Base-by-base conservation (phyloP, 192 early-diverging fungal genomes). In the Diversispora eburnea region DNA sequence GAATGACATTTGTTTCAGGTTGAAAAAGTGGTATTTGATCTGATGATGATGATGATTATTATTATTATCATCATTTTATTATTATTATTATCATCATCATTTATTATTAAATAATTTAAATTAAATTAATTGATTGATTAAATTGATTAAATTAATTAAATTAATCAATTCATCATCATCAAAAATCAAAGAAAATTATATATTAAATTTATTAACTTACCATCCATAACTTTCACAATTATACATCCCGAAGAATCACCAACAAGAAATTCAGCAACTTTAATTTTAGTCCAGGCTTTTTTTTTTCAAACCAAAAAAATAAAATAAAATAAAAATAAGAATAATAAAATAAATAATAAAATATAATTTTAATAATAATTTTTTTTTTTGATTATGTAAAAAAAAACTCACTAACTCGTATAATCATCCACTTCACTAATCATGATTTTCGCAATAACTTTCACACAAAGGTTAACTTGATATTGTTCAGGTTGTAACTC, bases 211-310 rank as follows among this genome's bases (percentile, higher is more conserved):
- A 67, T 1, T 22, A 17, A 49, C 19, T 39, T 73, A 64, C 72
- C 72, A 19, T 64, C 43, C 10, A 73, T 54, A 8, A 60, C 72
- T 47, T 73, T 73, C 19, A 73, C 33, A 20, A 73, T 73, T 19
- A 73, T 64, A 45, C 72, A 73, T 43, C 72, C 72, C 17, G 47
- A 47, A 2, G 59, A 51, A 64, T 73, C 72, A 3, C 60, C 72
- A 54, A 73, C 62, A 20, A 73, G 47, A 52, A 73, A 64, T 64
- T 73, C 72, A 8, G 72, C 72, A 3, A 73, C 58, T 64, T 73
- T 73, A n/a, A 57, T 57, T 57, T 70, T 70, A 10, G 42, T 12
- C 52, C 51, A 70, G 19, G 68, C 68, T 70, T 48, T 9, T 22
- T 47, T 5, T n/a, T 52, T 19, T 25, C 17, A 13, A 68, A 39